Percentiles rank a stretch among this genome's conserved stretches.
Evolutionary conservation across 305 asterid genomes (phyloP).

Genomic region (Fraxinus angustifolia): DNA sequence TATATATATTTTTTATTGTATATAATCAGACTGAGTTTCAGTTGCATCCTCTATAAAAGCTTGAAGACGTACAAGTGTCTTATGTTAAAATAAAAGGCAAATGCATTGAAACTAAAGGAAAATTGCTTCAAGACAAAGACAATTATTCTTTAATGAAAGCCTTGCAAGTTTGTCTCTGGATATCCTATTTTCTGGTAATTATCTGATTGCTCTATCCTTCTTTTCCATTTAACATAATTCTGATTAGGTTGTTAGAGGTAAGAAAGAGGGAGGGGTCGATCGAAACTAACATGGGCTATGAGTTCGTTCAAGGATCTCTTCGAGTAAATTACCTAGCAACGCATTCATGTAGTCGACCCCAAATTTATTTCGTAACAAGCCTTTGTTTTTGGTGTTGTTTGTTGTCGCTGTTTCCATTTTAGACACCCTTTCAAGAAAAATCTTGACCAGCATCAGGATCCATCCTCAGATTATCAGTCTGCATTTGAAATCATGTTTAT

Average conservation of each 20-base stretch:
- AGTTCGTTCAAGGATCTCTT: background rate
- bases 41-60: conserved; percentile 28
- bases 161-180: conserved; percentile 10
- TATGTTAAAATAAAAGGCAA: conserved; percentile 31
- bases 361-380: background rate
- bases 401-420: background rate
- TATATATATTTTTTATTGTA: conserved; percentile 24
- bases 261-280: background rate
- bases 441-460: background rate
- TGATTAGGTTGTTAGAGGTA: background rate
- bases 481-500: background rate
- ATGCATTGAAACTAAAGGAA: background rate
- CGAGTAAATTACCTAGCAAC: background rate
- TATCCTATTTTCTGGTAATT: conserved; percentile 15
- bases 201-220: background rate
- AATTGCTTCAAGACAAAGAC: conserved; percentile 17
- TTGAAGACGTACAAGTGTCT: conserved; percentile 37
- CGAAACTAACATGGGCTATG: background rate
- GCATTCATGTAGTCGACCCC: background rate
- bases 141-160: conserved; percentile 17
- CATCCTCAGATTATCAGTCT: background rate
- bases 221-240: background rate
- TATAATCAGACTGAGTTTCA: conserved; percentile 28
- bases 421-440: background rate
- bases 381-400: background rate